Conservation (phyloP, 495 filamentous ascomycete genomes). For the Hyaloscypha finlandica region DNA sequence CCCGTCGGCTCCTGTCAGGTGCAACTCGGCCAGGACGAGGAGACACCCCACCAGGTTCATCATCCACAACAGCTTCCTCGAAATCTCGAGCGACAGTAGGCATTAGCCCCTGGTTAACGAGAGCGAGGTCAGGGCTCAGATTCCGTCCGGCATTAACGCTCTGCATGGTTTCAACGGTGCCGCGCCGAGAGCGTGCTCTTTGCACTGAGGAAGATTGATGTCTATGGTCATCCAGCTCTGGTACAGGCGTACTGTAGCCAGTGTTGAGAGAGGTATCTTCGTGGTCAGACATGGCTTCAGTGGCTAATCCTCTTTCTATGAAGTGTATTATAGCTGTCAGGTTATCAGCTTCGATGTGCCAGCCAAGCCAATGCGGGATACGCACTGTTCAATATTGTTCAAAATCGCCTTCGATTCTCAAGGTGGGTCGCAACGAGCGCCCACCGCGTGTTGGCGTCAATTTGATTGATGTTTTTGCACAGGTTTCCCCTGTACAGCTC, state of each 20-base stretch:
- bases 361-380: not conserved
- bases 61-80: slow-evolving; percentile 84
- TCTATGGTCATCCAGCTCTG: slow-evolving; percentile 92
- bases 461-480: slow-evolving; percentile 34
- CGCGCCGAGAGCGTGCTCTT: slow-evolving; percentile 52
- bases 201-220: slow-evolving; percentile 71
- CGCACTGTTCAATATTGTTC: not conserved
- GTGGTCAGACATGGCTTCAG: slow-evolving; percentile 57
- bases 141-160: slow-evolving; percentile 38
- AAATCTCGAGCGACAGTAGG: slow-evolving; percentile 66
- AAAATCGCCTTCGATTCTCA: slow-evolving; percentile 24
- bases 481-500: slow-evolving; percentile 35
- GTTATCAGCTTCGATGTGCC: not conserved
- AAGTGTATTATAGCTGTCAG: not conserved
- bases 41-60: slow-evolving; percentile 56
- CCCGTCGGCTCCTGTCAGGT: slow-evolving; percentile 43
- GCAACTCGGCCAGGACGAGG: slow-evolving; percentile 29
- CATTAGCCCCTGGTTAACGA: slow-evolving; percentile 35
- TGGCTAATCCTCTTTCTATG: slow-evolving; percentile 1
- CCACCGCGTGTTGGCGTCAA: slow-evolving; percentile 37
- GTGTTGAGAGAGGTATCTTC: slow-evolving; percentile 48
- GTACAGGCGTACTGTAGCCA: slow-evolving; percentile 74
- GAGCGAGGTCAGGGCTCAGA: slow-evolving; percentile 43
- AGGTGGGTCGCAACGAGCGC: slow-evolving; percentile 36
- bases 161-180: slow-evolving; percentile 55